Conservation (phyloP, 2,329 filamentous ascomycete genomes). For the Hypomyces rosellus region DNA sequence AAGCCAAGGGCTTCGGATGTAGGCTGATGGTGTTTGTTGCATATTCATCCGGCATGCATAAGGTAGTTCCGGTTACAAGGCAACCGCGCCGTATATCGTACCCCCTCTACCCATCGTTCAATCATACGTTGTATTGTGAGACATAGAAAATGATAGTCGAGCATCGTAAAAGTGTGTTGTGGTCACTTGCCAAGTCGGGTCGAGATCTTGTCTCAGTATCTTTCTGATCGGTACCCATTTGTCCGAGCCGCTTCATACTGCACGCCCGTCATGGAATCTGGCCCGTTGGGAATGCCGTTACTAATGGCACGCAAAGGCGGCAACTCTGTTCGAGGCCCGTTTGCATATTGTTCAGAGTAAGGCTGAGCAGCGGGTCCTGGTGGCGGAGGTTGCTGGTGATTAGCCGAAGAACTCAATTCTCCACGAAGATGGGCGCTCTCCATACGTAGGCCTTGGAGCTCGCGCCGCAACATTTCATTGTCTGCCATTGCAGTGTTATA, state of each 20-base stretch:
- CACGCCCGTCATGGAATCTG: slow-evolving; percentile 61
- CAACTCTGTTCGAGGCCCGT: slow-evolving; percentile 41
- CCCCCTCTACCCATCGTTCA: slow-evolving; percentile 14
- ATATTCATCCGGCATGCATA: slow-evolving; percentile 2
- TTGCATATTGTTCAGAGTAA: slow-evolving; percentile 27
- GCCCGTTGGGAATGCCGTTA: slow-evolving; percentile 34
- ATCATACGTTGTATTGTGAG: slow-evolving; percentile 10
- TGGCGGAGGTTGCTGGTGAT: slow-evolving; percentile 22
- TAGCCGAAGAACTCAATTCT: slow-evolving; percentile 24
- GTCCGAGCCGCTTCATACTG: slow-evolving; percentile 50
- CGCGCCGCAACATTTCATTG: slow-evolving; percentile 42
- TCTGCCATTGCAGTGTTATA: slow-evolving; percentile 37
- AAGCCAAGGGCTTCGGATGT: slow-evolving; percentile 9
- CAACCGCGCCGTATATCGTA: neutral
- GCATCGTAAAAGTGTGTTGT: slow-evolving; percentile 1
- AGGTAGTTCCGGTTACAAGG: neutral
- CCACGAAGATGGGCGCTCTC: slow-evolving; percentile 43
- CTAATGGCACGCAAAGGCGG: slow-evolving; percentile 51
- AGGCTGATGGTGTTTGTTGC: neutral
- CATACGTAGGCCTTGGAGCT: slow-evolving; percentile 41
- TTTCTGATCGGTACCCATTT: slow-evolving; percentile 41
- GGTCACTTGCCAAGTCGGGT: neutral
- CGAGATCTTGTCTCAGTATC: slow-evolving; percentile 22
- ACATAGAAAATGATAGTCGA: slow-evolving; percentile 5
- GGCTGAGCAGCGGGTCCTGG: slow-evolving; percentile 15